These are phyloP conservation scores for Boletellus sp. DNA, from an alignment of 768 basidiomycete genomes.

Conservation along the genomic window DNA sequence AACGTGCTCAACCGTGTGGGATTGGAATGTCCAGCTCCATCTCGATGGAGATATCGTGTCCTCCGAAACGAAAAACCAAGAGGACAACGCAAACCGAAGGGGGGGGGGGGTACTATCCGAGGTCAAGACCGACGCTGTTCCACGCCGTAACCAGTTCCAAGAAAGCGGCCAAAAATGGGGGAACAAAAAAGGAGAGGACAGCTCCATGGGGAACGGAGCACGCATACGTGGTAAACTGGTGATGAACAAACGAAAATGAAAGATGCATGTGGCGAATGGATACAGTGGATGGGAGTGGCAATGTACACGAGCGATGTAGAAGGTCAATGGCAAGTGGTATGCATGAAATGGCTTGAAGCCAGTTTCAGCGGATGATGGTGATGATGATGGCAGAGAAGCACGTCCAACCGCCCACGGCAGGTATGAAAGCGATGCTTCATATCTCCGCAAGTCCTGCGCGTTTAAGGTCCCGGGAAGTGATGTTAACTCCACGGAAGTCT, in stretches of 20 bases:
- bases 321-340: slow-evolving; percentile 10
- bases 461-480: slow-evolving; percentile 44
- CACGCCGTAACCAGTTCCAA: background rate
- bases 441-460: slow-evolving; percentile 30
- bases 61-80: slow-evolving; percentile 4
- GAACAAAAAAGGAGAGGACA: slow-evolving; percentile 16
- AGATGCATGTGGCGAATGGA: slow-evolving; percentile 28
- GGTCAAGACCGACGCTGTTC: background rate
- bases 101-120: slow-evolving; percentile 4
- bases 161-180: background rate
- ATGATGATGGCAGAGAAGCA: background rate
- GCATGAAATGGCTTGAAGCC: slow-evolving; percentile 18
- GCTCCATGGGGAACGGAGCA: slow-evolving; percentile 5
- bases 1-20: background rate
- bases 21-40: slow-evolving; percentile 20
- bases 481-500: slow-evolving; percentile 58
- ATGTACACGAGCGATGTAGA: slow-evolving; percentile 29
- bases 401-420: background rate
- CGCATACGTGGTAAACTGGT: slow-evolving; percentile 1
- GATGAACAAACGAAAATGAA: slow-evolving; percentile 7
- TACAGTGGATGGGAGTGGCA: slow-evolving; percentile 29
- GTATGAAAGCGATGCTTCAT: slow-evolving; percentile 1
- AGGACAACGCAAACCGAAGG: slow-evolving; percentile 6
- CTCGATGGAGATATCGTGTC: slow-evolving; percentile 11
- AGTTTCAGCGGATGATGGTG: background rate